Evolutionary conservation across 345 rosid species (phyloP), one percentile per base, ranked within the genome.

Genomic region (Rubroshorea leprosula): DNA sequence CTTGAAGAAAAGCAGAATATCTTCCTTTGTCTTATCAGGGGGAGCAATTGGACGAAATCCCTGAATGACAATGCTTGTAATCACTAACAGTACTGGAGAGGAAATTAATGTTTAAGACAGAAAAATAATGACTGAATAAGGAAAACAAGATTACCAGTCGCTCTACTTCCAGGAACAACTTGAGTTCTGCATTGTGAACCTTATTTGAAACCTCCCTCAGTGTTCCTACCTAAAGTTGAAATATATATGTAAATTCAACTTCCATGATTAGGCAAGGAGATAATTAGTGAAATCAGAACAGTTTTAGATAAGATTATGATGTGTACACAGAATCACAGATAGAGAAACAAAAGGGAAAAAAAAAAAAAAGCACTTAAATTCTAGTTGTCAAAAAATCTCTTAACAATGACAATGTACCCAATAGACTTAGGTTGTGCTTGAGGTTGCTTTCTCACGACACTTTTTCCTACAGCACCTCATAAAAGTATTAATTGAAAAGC

Each of bases 81-180:
- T 61, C 13, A 67, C 57, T 49, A 45, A 48, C 46, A 49, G 15
- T 16, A 41, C 6, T 38, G 38, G 44, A 63, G 22, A 23, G 49
- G 50, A 60, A 23, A 57, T 22, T 19, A 53, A 26, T n/a, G 9
- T 11, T 6, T 21, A 55, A 19, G 16, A 23, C 13, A 46, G 54
- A 52, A 22, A 26, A 41, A 57, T 41, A 20, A 7, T 58, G n/a
- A 29, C 25, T 45, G 6, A 16, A 41, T 6, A 39, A 7, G 43
- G 38, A 49, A 56, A 61, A 60, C 23, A 58, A 64, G 15, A 60
- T 57, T 78, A 85, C 93, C 83, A 25, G 81, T 39, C 68, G 60
- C 68, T 77, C 94, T n/a, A 83, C 80, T 77, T 86, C 89, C 73
- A 86, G 72, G 74, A 78, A 83, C 64, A 86, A 62, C 64, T 81